Evolutionary conservation across 176 grass and related monocot genomes (phyloP).

Genomic region (Carex myosuroides): DNA sequence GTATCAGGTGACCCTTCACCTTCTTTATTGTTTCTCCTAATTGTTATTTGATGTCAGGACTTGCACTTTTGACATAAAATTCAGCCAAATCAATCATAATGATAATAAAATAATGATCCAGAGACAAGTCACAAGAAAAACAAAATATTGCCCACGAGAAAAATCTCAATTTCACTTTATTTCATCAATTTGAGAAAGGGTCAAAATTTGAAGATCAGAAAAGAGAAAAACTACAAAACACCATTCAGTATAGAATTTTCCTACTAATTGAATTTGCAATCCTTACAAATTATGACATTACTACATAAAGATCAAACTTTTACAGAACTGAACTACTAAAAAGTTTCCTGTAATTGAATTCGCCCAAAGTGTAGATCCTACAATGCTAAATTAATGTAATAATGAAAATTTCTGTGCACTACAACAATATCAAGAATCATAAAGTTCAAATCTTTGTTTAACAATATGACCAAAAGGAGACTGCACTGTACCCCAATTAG

Average conservation of each 20-base stretch:
- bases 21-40: constrained; percentile 33
- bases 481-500: too few relatives aligned
- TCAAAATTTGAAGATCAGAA: constrained; percentile 8
- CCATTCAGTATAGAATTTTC: not conserved
- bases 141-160: constrained; percentile 9
- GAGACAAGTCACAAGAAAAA: constrained; percentile 1
- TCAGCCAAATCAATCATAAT: constrained; percentile 31
- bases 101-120: not conserved
- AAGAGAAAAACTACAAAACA: not conserved
- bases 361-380: not conserved
- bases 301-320: not conserved
- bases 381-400: not conserved
- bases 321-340: not conserved
- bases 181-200: not conserved
- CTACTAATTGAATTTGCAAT: not conserved
- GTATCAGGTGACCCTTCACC: constrained; percentile 47
- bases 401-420: not conserved
- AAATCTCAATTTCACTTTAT: not conserved
- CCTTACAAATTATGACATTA: constrained; percentile 12
- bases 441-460: not conserved
- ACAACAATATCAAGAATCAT: not conserved
- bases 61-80: constrained; percentile 18
- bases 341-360: not conserved
- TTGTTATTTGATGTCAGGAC: constrained; percentile 17
- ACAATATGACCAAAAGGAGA: too few relatives aligned